Base-by-base conservation (phyloP, 2,329 filamentous ascomycete genomes). In the Aspergillus aculeatus region DNA sequence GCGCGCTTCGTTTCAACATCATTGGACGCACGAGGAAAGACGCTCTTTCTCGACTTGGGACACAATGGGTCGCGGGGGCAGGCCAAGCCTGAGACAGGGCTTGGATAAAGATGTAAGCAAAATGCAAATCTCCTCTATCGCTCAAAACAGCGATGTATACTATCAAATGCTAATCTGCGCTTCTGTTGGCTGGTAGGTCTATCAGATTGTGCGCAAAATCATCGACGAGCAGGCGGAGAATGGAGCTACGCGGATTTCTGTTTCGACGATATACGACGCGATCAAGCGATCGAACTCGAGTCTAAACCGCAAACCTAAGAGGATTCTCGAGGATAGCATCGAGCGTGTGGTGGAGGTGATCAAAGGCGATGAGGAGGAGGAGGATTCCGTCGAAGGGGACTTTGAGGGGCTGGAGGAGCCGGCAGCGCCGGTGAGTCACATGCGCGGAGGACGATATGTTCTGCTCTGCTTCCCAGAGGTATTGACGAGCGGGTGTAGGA, bases 261-360 rank as follows among this genome's bases (percentile, higher is more conserved):
- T 89, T 3, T 76, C 82, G 2, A 76, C 80, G 2, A 84, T 96
- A 1, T 96, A 95, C 72, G 88, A 92, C 44, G 86, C 85, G 60
- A 92, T 98, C 62, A 91, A 92, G 67, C 80, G 82, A 54, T 96
- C 92, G 14, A 97, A 97, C 73, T 96, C 92, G 0, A 92, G 89
- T 56, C 77, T 98, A 23, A 91, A 90, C 63, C 83, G 95, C 23
- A 87, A 90, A 66, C 92, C 91, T 44, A 96, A 95, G 75, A 88
- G 87, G 62, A 81, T 89, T 0, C 78, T 98, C 1, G 91, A 96
- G 73, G 90, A 95, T 64, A 89, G 90, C 38, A 91, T 98, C 64
- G 92, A 96, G 62, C 83, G 91, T 7, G 91, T 93, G 0, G 78
- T 97, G 16, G 84, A 88, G 7, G 86, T 92, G 19, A 80, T 94